A percentile compares a stretch with the other conserved stretches of the same genome.
These are phyloP conservation scores for Suhomyces bribrorum DNA, from an alignment of 1,139 yeast genomes.

Conservation along the genomic window DNA sequence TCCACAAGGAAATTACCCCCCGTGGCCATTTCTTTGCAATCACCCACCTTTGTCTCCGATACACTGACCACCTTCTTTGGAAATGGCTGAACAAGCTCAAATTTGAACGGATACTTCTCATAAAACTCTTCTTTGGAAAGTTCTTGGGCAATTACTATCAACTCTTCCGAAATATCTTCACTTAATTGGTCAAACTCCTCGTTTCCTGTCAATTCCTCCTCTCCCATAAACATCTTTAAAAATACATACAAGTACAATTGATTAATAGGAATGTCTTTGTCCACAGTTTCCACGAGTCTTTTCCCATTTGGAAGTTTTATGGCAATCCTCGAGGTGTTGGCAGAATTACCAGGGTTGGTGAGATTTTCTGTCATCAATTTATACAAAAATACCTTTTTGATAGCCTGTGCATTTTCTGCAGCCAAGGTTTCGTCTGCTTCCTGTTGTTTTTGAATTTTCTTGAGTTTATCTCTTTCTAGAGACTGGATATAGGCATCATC, in stretches of 20 bases:
- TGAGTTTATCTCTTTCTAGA: conserved; percentile 44
- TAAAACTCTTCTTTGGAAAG: conserved; percentile 22
- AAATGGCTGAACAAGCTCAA: conserved; percentile 47
- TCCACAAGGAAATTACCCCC: conserved; percentile 48
- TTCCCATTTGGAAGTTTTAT: conserved; percentile 57
- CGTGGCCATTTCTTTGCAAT: conserved; percentile 30
- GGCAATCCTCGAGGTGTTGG: conserved; percentile 24
- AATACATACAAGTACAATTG: conserved; percentile 71
- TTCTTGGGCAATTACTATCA: conserved; percentile 14
- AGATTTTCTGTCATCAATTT: conserved; percentile 2
- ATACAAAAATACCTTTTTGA: conserved; percentile 5
- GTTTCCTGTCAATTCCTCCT: conserved; percentile 7
- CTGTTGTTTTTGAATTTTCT: conserved; percentile 34
- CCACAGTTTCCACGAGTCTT: conserved; percentile 58
- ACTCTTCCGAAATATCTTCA: conserved; percentile 15
- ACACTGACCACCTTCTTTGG: conserved; percentile 38
- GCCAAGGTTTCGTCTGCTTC: conserved; percentile 11
- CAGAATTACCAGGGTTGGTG: conserved; percentile 2
- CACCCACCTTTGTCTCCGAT: conserved; percentile 20
- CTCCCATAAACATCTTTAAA: conserved; percentile 28
- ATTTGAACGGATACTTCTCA: conserved; percentile 30
- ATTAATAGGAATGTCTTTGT: conserved; percentile 47
- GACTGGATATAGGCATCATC: conserved; percentile 58
- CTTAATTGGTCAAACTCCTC: conserved; percentile 10
- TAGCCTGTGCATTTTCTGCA: conserved; percentile 3